Percentiles rank a stretch among this genome's conserved stretches.
Evolutionary conservation across 495 filamentous ascomycete species (phyloP).

Genomic region (Entonaema liquescens): DNA sequence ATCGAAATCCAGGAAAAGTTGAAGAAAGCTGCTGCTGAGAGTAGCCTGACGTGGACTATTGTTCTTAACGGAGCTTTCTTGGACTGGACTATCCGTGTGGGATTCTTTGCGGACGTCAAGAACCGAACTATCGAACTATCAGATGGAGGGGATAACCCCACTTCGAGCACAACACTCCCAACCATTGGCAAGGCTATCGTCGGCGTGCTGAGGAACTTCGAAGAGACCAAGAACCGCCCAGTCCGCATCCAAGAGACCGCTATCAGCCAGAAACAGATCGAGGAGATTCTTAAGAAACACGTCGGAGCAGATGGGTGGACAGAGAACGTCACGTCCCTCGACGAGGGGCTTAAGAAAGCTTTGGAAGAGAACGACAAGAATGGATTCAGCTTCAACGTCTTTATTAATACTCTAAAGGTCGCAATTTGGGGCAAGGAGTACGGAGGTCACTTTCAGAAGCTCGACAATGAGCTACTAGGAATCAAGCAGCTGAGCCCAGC

Average conservation of each 20-base stretch:
- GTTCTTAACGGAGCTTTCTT: slow-evolving; percentile 58
- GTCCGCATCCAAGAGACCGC: slow-evolving; percentile 54
- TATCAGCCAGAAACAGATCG: slow-evolving; percentile 56
- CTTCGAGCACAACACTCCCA: slow-evolving; percentile 55
- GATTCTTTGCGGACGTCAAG: slow-evolving; percentile 51
- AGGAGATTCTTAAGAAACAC: slow-evolving; percentile 50
- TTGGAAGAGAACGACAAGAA: slow-evolving; percentile 45
- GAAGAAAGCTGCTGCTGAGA: slow-evolving; percentile 48
- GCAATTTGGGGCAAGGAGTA: slow-evolving; percentile 53
- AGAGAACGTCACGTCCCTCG: slow-evolving; percentile 46
- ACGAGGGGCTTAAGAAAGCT: slow-evolving; percentile 38
- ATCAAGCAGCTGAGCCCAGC: slow-evolving; percentile 37
- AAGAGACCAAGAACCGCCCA: slow-evolving; percentile 59
- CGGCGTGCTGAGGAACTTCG: slow-evolving; percentile 53
- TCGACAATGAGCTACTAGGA: slow-evolving; percentile 40
- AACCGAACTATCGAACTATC: slow-evolving; percentile 49
- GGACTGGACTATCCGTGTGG: slow-evolving; percentile 56
- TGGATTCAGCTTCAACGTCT: slow-evolving; percentile 21
- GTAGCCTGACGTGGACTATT: slow-evolving; percentile 55
- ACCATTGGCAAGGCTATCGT: slow-evolving; percentile 54
- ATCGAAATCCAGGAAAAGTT: slow-evolving; percentile 52
- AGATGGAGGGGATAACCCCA: slow-evolving; percentile 55
- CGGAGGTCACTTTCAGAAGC: slow-evolving; percentile 30
- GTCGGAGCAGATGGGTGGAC: slow-evolving; percentile 50
- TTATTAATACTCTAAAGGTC: slow-evolving; percentile 35